phyloP scores from a whole-genome alignment of 495 filamentous ascomycete genomes.

The Annulohypoxylon stygium region DNA sequence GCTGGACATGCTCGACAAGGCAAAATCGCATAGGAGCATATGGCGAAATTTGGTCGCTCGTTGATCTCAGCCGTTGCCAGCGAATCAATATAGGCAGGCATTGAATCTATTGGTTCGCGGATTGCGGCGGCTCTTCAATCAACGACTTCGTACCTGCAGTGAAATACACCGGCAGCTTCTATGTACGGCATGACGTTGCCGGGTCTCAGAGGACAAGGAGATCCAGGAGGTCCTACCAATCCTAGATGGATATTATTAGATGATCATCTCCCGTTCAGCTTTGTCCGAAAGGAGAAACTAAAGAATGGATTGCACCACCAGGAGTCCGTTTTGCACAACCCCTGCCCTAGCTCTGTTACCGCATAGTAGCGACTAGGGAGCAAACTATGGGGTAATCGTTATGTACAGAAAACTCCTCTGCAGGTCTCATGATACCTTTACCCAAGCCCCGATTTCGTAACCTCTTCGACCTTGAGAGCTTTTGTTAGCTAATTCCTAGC shows the following conservation, averaged over 20 bases:
- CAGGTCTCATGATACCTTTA: slow-evolving; percentile 51
- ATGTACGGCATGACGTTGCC: slow-evolving; percentile 35
- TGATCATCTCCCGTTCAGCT: not conserved
- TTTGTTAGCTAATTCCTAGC: slow-evolving; percentile 43
- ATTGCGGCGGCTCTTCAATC: slow-evolving; percentile 43
- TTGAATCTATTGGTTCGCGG: slow-evolving; percentile 30
- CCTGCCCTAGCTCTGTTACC: slow-evolving; percentile 16
- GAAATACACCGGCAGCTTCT: slow-evolving; percentile 8
- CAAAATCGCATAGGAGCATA: slow-evolving; percentile 37
- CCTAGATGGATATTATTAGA: not conserved
- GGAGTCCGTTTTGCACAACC: slow-evolving; percentile 33
- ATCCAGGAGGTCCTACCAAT: not conserved
- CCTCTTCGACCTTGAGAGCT: slow-evolving; percentile 39
- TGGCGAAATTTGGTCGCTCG: slow-evolving; percentile 34
- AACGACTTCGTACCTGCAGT: slow-evolving; percentile 41
- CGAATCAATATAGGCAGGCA: slow-evolving; percentile 37
- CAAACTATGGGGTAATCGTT: slow-evolving; percentile 58
- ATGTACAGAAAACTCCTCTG: slow-evolving; percentile 49
- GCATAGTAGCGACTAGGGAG: slow-evolving; percentile 37
- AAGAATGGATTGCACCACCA: slow-evolving; percentile 39
- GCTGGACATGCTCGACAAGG: slow-evolving; percentile 44
- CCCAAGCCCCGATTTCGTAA: slow-evolving; percentile 52
- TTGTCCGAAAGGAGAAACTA: slow-evolving; percentile 34
- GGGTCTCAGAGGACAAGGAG: not conserved
- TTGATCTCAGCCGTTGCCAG: slow-evolving; percentile 35